Evolutionary conservation across 352 stramenopile genomes (phyloP).

Genomic region (Globisporangium uncinulatum): DNA sequence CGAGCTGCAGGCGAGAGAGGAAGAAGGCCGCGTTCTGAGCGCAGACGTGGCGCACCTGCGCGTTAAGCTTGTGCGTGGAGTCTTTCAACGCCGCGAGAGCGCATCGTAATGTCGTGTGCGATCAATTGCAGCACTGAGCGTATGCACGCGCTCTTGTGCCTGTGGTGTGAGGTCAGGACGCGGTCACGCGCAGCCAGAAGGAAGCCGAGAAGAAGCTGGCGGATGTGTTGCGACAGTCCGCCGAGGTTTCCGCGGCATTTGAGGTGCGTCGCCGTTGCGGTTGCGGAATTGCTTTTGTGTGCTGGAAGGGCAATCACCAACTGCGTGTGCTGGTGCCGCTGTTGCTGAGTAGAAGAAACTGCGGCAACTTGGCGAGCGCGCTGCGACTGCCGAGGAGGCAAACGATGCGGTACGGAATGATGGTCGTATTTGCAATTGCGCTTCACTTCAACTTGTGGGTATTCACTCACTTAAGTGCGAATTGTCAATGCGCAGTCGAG

Average conservation of each 20-base stretch:
- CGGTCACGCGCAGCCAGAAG: conserved; percentile 35
- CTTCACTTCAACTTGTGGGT: too few species aligned
- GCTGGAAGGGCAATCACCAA: neutral
- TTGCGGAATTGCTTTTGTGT: neutral
- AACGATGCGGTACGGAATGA: conserved; percentile 40
- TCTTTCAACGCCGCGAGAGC: neutral
- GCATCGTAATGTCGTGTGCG: neutral
- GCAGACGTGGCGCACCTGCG: conserved; percentile 45
- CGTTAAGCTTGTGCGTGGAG: conserved; percentile 33
- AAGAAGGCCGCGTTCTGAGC: conserved; percentile 43
- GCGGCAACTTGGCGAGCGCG: conserved; percentile 33
- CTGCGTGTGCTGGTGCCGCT: neutral
- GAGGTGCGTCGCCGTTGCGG: conserved; percentile 18
- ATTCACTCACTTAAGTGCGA: too few species aligned
- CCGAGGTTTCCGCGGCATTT: conserved; percentile 37
- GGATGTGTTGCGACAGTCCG: conserved; percentile 28
- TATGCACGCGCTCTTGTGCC: neutral
- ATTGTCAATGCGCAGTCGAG: conserved; percentile 19
- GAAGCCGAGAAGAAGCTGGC: conserved; percentile 45
- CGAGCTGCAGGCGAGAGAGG: conserved; percentile 39
- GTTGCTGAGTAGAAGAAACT: conserved; percentile 12
- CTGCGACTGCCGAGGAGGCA: conserved; percentile 47
- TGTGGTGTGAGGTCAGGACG: conserved; percentile 20
- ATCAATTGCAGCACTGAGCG: neutral
- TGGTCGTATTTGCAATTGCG: neutral